phyloP scores from a whole-genome alignment of 257 asterid species.

The Nicotiana benthamiana region DNA sequence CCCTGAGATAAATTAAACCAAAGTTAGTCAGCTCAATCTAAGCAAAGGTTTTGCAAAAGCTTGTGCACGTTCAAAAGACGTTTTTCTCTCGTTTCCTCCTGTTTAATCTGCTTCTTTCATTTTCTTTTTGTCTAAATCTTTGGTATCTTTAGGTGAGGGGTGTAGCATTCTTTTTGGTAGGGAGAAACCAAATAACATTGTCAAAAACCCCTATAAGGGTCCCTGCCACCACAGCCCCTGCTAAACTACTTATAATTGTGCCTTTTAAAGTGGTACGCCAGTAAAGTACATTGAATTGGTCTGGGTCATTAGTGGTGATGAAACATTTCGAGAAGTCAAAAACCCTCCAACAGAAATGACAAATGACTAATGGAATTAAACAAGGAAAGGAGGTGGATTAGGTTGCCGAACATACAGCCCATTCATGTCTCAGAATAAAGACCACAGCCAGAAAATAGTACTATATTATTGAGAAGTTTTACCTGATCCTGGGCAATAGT shows the following conservation, averaged over 20 bases:
- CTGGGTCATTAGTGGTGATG: background rate
- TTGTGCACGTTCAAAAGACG: background rate
- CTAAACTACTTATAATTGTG: background rate
- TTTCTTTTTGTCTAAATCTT: background rate
- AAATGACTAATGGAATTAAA: background rate
- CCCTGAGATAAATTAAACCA: slow-evolving; percentile 37
- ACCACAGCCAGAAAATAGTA: background rate
- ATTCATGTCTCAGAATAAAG: background rate
- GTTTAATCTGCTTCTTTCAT: background rate
- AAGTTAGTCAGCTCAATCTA: background rate
- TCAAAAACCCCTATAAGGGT: background rate
- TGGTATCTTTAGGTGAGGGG: background rate
- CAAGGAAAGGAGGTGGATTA: background rate
- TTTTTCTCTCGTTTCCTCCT: background rate
- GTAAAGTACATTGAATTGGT: background rate
- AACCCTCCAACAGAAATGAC: background rate
- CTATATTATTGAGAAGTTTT: slow-evolving; percentile 5
- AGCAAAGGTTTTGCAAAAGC: background rate
- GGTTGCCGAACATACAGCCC: background rate
- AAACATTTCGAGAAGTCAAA: background rate
- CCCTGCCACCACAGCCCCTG: background rate
- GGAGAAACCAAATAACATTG: background rate
- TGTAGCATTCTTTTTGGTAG: background rate
- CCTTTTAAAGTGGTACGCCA: background rate
- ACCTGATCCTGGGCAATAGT: slow-evolving; percentile 90